A percentile compares a stretch with the other conserved stretches of the same genome.
Evolutionary conservation across 495 filamentous ascomycete species (phyloP).

Genomic region (Daldinia bambusicola): DNA sequence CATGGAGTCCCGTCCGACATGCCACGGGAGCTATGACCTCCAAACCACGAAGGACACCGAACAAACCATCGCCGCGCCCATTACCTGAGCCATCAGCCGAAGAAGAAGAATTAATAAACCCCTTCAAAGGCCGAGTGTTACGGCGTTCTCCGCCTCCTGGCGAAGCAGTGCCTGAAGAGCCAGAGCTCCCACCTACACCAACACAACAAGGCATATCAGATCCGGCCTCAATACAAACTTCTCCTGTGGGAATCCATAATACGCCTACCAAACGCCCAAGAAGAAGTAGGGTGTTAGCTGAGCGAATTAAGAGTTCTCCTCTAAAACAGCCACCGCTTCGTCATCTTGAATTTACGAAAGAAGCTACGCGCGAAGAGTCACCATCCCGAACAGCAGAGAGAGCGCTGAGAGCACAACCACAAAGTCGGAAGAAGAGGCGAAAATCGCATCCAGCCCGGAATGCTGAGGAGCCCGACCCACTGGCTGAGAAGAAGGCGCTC

Average conservation of each 20-base stretch:
- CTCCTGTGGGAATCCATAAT: constrained; percentile 64
- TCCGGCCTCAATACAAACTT: constrained; percentile 59
- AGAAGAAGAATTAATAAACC: constrained; percentile 59
- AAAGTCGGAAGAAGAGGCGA: constrained; percentile 36
- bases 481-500: constrained; percentile 53
- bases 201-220: constrained; percentile 68
- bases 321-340: constrained; percentile 56
- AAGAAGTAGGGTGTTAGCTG: constrained; percentile 52
- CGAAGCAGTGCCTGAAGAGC: constrained; percentile 60
- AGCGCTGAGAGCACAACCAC: constrained; percentile 31
- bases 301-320: constrained; percentile 57
- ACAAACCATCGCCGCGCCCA: constrained; percentile 51
- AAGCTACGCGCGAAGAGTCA: constrained; percentile 17
- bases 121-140: constrained; percentile 50
- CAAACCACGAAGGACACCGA: constrained; percentile 43
- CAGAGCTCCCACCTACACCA: constrained; percentile 76
- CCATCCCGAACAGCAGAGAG: constrained; percentile 19
- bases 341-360: constrained; percentile 17
- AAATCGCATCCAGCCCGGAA: constrained; percentile 49
- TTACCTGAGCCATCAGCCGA: constrained; percentile 55
- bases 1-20: constrained; percentile 34
- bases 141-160: constrained; percentile 52
- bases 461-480: constrained; percentile 50
- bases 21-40: constrained; percentile 40
- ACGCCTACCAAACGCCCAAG: constrained; percentile 59